Base-by-base conservation (phyloP, 768 basidiomycete genomes). In the Tricholoma matsutake region DNA sequence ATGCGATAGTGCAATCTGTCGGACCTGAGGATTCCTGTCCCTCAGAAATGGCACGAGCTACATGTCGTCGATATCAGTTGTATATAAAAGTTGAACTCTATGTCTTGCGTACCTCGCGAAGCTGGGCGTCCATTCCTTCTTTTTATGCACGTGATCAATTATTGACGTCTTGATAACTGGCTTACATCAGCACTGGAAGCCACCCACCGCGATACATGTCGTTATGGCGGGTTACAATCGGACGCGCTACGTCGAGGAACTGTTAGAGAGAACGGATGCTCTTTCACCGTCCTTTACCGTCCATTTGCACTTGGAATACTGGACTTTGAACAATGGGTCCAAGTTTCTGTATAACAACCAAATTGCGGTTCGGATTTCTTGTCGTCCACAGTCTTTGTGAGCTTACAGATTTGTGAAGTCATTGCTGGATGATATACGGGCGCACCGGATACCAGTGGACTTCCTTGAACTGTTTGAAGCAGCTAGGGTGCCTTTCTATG, bases 21-120 rank as follows among this genome's bases (percentile, higher is more conserved):
- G 84, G 18, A 91, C 96, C 68, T 94, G 87, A 0, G 91, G 92
- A 66, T 96, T 96, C 61, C 81, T 83, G 64, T 96, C 94, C 65
- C 88, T 84, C 56, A 98, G 75, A 71, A 98, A 98, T 2, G 84
- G 86, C 11, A 94, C 73, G 22, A 98, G 85, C 87, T 97, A 45
- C 56, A 29, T 31, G 18, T n/a, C 32, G 53, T 25, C 16, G 29
- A 18, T n/a, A 56, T 59, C 14, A 63, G 59, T 35, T 28, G 22
- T 7, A 35, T n/a, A 39, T 6, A 20, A 32, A 37, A 18, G 32
- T 20, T 41, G 47, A 7, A 34, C n/a, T 41, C 43, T 18, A 25
- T 22, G 37, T 25, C 10, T 55, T 32, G 61, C 73, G 65, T 59
- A 81, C 82, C 78, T 82, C 80, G 61, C 74, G 75, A 59, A 83